Conservation (phyloP, 768 basidiomycete genomes). For the Leccinum subtestaceum region DNA sequence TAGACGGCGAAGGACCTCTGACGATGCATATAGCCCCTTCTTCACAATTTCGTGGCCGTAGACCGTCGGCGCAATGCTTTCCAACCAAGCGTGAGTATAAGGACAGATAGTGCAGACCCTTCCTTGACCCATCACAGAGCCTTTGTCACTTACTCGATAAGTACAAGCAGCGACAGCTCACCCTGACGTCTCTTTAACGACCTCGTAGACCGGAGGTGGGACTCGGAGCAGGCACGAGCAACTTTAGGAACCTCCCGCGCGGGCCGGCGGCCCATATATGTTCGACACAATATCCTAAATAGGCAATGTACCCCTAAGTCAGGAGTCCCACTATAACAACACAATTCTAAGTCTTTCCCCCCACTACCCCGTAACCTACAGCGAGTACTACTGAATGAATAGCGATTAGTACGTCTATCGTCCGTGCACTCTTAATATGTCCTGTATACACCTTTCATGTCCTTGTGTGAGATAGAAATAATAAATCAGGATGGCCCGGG, state of each 20-base stretch:
- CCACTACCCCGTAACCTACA: not conserved
- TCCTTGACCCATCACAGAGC: no score
- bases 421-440: not conserved
- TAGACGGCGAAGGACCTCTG: conserved; percentile 95
- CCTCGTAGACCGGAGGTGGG: conserved; percentile 17
- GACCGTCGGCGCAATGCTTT: conserved; percentile 89
- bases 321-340: no score
- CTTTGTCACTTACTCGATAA: not conserved
- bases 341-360: no score
- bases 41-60: conserved; percentile 99
- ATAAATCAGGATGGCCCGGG: conserved; percentile 55
- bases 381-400: not conserved
- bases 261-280: no score
- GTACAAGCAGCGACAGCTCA: conserved; percentile 5
- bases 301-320: no score
- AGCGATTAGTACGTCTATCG: not conserved
- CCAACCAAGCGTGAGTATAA: no score
- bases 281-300: no score
- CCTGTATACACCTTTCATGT: not conserved
- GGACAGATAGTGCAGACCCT: no score
- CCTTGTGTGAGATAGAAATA: not conserved
- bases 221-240: conserved; percentile 13
- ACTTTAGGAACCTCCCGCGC: not conserved
- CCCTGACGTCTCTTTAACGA: conserved; percentile 21
- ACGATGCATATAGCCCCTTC: conserved; percentile 96